A percentile compares a stretch with the other conserved stretches of the same genome.
These are phyloP conservation scores for Salvia sclarea DNA, from an alignment of 305 asterid species.

Conservation along the genomic window DNA sequence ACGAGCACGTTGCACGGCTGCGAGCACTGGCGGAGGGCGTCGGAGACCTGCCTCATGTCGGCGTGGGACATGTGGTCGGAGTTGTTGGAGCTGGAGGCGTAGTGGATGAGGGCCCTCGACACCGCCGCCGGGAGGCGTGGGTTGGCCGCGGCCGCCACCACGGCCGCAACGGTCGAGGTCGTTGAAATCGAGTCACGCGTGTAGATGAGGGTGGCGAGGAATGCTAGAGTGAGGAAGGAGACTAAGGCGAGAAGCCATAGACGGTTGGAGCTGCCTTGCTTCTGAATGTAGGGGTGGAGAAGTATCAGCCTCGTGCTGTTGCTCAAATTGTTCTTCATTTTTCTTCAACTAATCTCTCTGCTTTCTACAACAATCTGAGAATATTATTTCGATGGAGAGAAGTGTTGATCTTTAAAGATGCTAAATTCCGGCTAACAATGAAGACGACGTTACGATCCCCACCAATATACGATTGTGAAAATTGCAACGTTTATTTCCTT, in stretches of 20 bases:
- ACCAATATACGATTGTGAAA: constrained; percentile 36
- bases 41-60: constrained; percentile 73
- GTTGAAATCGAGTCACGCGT: constrained; percentile 64
- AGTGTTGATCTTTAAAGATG: constrained; percentile 51
- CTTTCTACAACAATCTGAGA: too few relatives aligned
- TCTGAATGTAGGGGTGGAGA: constrained; percentile 90
- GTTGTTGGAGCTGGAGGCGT: constrained; percentile 78
- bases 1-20: constrained; percentile 77
- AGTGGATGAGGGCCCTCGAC: constrained; percentile 69
- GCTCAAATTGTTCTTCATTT: constrained; percentile 76
- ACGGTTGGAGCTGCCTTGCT: constrained; percentile 78
- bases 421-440: constrained; percentile 30
- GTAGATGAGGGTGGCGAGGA: constrained; percentile 66
- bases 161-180: constrained; percentile 38
- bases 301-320: constrained; percentile 74
- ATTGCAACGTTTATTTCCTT: background rate
- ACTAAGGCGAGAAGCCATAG: constrained; percentile 76
- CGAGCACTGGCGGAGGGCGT: constrained; percentile 67
- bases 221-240: constrained; percentile 70
- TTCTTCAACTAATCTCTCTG: too few relatives aligned
- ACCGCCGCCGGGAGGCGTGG: constrained; percentile 53
- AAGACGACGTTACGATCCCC: constrained; percentile 38
- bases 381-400: constrained; percentile 20
- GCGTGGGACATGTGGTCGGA: constrained; percentile 70
- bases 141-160: constrained; percentile 22